Evolutionary conservation across 129 eudicot genomes (phyloP).

Genomic region (Centrapalus pauciflorus): DNA sequence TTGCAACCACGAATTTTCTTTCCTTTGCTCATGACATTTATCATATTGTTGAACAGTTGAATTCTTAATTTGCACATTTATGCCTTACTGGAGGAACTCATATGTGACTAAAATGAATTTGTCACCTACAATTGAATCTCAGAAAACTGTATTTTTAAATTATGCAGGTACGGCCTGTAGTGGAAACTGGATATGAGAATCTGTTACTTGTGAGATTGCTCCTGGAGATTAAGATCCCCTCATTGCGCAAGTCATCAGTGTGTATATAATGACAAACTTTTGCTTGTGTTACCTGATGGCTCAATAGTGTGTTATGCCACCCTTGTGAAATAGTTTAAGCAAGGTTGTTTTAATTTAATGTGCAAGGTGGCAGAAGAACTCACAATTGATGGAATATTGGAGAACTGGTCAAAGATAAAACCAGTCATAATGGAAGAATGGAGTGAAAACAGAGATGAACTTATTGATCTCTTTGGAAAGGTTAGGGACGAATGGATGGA

Average conservation of each 20-base stretch:
- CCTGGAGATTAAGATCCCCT: conserved; percentile 65
- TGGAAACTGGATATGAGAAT: conserved; percentile 97
- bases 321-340: neutral
- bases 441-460: conserved; percentile 69
- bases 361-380: conserved; percentile 86
- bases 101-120: neutral
- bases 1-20: neutral
- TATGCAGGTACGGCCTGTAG: conserved; percentile 89
- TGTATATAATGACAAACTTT: conserved; percentile 24
- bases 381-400: conserved; percentile 65
- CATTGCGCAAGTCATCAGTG: conserved; percentile 76
- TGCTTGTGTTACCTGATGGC: conserved; percentile 1
- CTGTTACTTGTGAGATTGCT: conserved; percentile 87
- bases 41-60: neutral
- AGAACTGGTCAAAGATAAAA: conserved; percentile 66
- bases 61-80: neutral
- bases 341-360: conserved; percentile 24
- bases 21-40: neutral
- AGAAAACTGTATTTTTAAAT: neutral
- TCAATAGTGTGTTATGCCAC: neutral
- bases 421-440: conserved; percentile 81
- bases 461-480: conserved; percentile 89
- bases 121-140: neutral
- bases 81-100: neutral
- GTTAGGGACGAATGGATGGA: conserved; percentile 97